phyloP scores from a whole-genome alignment of 2,329 filamentous ascomycete species.

The Hymenoscyphus linearis region DNA sequence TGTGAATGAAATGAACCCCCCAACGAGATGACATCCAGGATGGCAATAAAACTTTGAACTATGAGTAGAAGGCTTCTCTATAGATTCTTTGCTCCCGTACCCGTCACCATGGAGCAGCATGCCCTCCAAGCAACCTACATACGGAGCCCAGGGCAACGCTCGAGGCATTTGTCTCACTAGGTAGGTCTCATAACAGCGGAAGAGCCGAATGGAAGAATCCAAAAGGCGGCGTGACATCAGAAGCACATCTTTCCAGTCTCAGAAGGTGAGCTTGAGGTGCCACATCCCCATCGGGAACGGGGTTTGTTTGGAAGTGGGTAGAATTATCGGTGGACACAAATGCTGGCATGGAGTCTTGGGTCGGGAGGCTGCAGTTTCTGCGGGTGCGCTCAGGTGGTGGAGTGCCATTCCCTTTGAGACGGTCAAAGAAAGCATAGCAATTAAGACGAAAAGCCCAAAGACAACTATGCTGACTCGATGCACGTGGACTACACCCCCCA shows the following conservation, averaged over 20 bases:
- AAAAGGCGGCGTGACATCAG: constrained; percentile 26
- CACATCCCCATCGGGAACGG: constrained; percentile 27
- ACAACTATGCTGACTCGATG: constrained; percentile 47
- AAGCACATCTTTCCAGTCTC: constrained; percentile 21
- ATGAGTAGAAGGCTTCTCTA: constrained; percentile 25
- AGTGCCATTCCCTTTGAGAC: constrained; percentile 31
- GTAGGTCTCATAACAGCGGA: constrained; percentile 19
- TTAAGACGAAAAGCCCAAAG: constrained; percentile 14
- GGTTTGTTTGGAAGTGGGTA: constrained; percentile 31
- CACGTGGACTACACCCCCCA: constrained; percentile 40
- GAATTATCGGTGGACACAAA: constrained; percentile 22
- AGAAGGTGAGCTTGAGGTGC: constrained; percentile 31
- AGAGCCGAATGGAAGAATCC: constrained; percentile 23
- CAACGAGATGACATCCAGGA: constrained; percentile 16
- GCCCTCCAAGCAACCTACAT: constrained; percentile 25
- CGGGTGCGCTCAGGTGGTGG: constrained; percentile 32
- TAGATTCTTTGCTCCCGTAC: constrained; percentile 29
- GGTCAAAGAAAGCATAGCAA: constrained; percentile 41
- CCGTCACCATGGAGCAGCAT: constrained; percentile 24
- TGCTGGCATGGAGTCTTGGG: constrained; percentile 30
- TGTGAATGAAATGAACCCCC: constrained; percentile 7
- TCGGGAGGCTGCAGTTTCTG: constrained; percentile 45
- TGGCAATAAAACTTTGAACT: constrained; percentile 24
- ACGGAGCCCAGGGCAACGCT: constrained; percentile 23
- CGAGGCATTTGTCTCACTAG: constrained; percentile 30